Evolutionary conservation across 371 early-diverging fungal genomes (phyloP), one percentile per base, ranked within the genome.

Genomic region (Phascolomyces articulosus): DNA sequence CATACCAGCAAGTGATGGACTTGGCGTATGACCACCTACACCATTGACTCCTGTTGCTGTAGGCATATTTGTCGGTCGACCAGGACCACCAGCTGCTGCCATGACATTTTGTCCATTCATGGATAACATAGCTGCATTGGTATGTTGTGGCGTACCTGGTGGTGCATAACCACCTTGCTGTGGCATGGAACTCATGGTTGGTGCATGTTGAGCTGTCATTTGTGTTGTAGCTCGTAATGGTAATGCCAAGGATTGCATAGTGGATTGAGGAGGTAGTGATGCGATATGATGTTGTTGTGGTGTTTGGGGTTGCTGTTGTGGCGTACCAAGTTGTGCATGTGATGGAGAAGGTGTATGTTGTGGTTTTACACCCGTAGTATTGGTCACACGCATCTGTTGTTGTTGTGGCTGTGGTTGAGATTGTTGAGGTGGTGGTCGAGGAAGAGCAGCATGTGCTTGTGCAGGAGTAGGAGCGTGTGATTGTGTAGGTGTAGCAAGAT

Each of bases 401-500:
- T 68, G 74, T 23, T 58, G 73, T 16, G 66, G 64, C 9, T 40
- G 64, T 10, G 66, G 51, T 61, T 70, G 70, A 34, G 34, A 34
- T 23, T 58, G 73, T 20, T 69, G 67, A 7, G 26, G 60, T 10
- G 66, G 51, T 59, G 68, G 69, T 18, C 63, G 67, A 16, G 77
- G 72, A 40, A 77, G 55, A 1, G 61, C 13, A 3, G 72, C 65
- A 38, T 74, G 67, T 13, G 71, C 49, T 10, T 64, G 57, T 0
- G 73, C 64, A 13, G 78, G 73, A 29, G 73, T 78, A 26, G 73
- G 71, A 4, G 73, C 66, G 41, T 78, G 78, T 38, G 78, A 62
- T 27, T 77, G 85, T 21, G 79, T 82, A 9, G 81, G 66, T 2
- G 71, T 66, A 64, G 72, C 70, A 18, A 81, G 78, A 16, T 71